phyloP scores from a whole-genome alignment of 805 yeast genomes.

The Crinitomyces ghanaensis region DNA sequence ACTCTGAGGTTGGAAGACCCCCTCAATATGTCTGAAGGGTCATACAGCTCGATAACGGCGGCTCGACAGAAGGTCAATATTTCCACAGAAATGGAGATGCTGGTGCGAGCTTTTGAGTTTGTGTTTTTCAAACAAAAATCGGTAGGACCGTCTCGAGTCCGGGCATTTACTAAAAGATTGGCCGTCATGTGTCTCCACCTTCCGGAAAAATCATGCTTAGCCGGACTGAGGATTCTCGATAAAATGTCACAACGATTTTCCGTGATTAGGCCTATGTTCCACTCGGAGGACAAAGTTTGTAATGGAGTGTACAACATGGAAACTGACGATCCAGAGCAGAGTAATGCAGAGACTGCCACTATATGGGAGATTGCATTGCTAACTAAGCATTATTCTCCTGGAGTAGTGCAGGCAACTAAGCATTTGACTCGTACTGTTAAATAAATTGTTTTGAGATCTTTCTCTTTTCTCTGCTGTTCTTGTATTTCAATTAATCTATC shows the following conservation, averaged over 20 bases:
- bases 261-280: constrained; percentile 61
- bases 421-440: no score
- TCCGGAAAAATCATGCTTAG: constrained; percentile 81
- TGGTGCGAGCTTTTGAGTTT: constrained; percentile 65
- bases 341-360: constrained; percentile 80
- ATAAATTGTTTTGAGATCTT: no score
- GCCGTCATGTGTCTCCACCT: constrained; percentile 56
- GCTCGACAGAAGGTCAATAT: constrained; percentile 57
- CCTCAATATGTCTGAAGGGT: constrained; percentile 22
- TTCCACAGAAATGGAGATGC: constrained; percentile 77
- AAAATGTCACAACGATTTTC: constrained; percentile 63
- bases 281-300: constrained; percentile 78
- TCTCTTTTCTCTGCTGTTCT: no score
- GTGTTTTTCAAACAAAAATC: constrained; percentile 37
- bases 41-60: constrained; percentile 19
- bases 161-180: constrained; percentile 75
- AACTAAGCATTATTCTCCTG: constrained; percentile 73
- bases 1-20: constrained; percentile 75
- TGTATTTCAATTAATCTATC: no score
- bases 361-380: constrained; percentile 79
- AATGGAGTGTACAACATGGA: constrained; percentile 69
- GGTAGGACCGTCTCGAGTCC: constrained; percentile 29
- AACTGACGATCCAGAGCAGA: constrained; percentile 54
- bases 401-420: constrained; percentile 54
- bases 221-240: constrained; percentile 65